Conservation (phyloP, 176 grass and related monocot genomes). For the Musa schizocarpa region DNA sequence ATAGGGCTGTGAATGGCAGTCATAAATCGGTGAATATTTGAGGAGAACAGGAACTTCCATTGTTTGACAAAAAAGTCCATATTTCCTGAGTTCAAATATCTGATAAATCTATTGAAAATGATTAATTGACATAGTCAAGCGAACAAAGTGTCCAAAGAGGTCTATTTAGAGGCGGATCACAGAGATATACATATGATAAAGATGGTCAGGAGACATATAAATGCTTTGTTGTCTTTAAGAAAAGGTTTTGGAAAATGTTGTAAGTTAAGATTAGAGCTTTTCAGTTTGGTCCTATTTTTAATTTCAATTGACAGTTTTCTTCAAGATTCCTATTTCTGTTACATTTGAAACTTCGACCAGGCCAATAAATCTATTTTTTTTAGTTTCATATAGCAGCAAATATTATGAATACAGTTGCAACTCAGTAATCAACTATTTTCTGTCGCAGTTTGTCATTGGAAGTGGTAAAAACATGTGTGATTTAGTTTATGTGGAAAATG, state of each 20-base stretch:
- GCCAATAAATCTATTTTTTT: too few species aligned
- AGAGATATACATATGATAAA: background rate
- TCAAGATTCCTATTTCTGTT: too few species aligned
- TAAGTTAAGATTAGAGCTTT: background rate
- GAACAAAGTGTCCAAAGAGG: background rate
- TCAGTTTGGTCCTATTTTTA: background rate
- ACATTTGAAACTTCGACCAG: too few species aligned
- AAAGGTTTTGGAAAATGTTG: background rate
- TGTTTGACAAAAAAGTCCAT: too few species aligned
- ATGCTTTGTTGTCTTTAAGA: background rate
- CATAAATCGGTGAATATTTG: too few species aligned
- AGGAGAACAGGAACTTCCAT: background rate
- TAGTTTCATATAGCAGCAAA: too few species aligned
- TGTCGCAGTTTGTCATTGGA: constrained; percentile 65
- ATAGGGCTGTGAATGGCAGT: too few species aligned
- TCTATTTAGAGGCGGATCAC: too few species aligned
- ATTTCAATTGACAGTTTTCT: background rate
- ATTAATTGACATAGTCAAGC: background rate
- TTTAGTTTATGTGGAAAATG: constrained; percentile 69
- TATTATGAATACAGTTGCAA: background rate
- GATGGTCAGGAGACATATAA: background rate
- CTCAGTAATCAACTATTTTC: constrained; percentile 12
- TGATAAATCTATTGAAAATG: background rate
- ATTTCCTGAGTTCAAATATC: too few species aligned
- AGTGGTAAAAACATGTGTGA: constrained; percentile 50